Conservation (phyloP, 192 early-diverging fungal genomes). For the Linnemannia elongata region DNA sequence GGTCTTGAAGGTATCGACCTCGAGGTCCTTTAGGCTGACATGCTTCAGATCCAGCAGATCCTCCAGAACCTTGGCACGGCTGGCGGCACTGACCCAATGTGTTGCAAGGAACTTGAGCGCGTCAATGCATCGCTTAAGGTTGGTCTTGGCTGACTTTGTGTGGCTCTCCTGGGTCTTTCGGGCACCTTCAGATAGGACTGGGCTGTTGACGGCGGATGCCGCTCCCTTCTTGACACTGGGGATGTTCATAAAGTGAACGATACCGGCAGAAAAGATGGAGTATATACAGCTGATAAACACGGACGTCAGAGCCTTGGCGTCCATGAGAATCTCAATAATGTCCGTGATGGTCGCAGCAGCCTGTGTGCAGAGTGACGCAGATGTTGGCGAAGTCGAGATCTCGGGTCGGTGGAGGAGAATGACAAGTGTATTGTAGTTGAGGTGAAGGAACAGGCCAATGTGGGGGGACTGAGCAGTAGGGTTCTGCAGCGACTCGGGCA, state of each 20-base stretch:
- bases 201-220: conserved; percentile 8
- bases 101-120: conserved; percentile 44
- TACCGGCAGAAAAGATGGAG: conserved; percentile 54
- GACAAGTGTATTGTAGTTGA: conserved; percentile 66
- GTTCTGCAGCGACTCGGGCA: conserved; percentile 61
- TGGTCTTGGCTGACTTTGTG: conserved; percentile 34
- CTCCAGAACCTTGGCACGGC: conserved; percentile 51
- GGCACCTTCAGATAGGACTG: neutral
- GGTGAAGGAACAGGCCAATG: conserved; percentile 54
- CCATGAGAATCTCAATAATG: conserved; percentile 49
- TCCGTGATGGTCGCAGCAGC: conserved; percentile 57
- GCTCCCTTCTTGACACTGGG: conserved; percentile 30
- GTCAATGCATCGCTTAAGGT: conserved; percentile 52
- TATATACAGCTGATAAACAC: conserved; percentile 54
- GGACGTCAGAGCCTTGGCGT: conserved; percentile 36
- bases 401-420: conserved; percentile 70
- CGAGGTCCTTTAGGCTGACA: conserved; percentile 49
- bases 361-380: conserved; percentile 50
- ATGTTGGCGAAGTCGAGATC: conserved; percentile 47
- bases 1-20: conserved; percentile 39
- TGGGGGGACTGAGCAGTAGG: conserved; percentile 38
- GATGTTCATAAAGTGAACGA: conserved; percentile 60
- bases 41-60: conserved; percentile 55
- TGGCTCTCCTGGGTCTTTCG: neutral
- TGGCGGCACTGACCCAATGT: conserved; percentile 47